A percentile compares a stretch with the other conserved stretches of the same genome.
phyloP scores from a whole-genome alignment of 441 rosid genomes.

The Gossypium lobatum region DNA sequence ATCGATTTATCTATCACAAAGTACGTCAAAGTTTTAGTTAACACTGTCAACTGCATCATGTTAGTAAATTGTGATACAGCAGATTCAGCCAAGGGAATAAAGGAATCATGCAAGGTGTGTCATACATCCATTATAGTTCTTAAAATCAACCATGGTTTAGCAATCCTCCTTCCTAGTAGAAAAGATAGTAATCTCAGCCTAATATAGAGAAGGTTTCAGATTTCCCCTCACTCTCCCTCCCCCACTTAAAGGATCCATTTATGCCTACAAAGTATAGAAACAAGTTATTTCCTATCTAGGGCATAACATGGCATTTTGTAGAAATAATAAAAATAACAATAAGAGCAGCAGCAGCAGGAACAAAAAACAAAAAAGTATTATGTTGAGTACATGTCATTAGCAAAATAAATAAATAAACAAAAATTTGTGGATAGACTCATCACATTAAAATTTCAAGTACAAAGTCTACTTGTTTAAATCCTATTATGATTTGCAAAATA shows the following conservation, averaged over 20 bases:
- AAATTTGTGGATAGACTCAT: background rate
- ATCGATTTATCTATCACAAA: conserved; percentile 59
- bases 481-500: background rate
- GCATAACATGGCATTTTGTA: background rate
- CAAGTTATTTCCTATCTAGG: background rate
- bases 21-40: conserved; percentile 12
- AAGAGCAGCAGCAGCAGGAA: background rate
- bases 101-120: background rate
- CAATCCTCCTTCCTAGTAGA: background rate
- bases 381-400: background rate
- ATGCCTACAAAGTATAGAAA: background rate
- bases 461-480: background rate
- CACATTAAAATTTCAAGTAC: background rate
- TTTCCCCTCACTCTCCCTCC: background rate
- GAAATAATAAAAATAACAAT: background rate
- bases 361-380: background rate
- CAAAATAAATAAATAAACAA: background rate
- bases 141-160: background rate
- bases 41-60: background rate
- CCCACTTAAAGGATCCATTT: background rate
- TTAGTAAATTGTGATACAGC: background rate
- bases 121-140: background rate
- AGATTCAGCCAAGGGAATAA: background rate
- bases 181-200: background rate
- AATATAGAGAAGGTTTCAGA: background rate